Evolutionary conservation across 345 rosid species (phyloP), one percentile per base, ranked within the genome.

Genomic region (Linum lewisii): DNA sequence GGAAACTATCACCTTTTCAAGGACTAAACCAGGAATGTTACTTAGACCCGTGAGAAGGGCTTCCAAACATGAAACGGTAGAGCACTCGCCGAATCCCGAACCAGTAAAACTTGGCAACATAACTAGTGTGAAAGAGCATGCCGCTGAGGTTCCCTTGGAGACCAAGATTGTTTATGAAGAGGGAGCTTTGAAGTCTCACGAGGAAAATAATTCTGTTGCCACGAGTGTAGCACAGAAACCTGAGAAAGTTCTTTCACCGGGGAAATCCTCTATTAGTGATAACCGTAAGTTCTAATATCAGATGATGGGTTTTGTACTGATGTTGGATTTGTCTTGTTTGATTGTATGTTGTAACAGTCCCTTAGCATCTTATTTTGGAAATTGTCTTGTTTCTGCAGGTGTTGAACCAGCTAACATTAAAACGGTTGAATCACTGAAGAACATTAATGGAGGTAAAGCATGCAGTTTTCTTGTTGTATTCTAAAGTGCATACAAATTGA

Each of bases 1-100:
- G 71, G 97, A 86, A 69, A 77, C 84, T 59, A 77, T 93, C 70
- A 75, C 95, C 54, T 89, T 87, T 78, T 81, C 92, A 61, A 85
- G 66, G 83, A 93, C 99, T 21, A 89, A 75, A 64, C 94, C 95
- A 1, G 97, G 99, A 24, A 85, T 93, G 99, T 72, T 87, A 66
- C 86, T 90, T 49, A 85, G 84, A 74, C 99, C 99, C 24, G 59
- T 68, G 21, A 84, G 78, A 60, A 84, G 66, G 70, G 77, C 75
- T 42, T 81, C 88, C 73, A 87, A 76, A 76, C 66, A 53, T 59
- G 95, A 87, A 37, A 66, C 80, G 15, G 80, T 76, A 34, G 76
- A 71, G 75, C 73, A 75, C 38, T 72, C 80, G 26, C 63, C 52
- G 38, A 60, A 75, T 36, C 74, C 70, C 70, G 91, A 80, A 50